Evolutionary conservation across 352 stramenopile genomes (phyloP).

Genomic region (Globisporangium canariense): DNA sequence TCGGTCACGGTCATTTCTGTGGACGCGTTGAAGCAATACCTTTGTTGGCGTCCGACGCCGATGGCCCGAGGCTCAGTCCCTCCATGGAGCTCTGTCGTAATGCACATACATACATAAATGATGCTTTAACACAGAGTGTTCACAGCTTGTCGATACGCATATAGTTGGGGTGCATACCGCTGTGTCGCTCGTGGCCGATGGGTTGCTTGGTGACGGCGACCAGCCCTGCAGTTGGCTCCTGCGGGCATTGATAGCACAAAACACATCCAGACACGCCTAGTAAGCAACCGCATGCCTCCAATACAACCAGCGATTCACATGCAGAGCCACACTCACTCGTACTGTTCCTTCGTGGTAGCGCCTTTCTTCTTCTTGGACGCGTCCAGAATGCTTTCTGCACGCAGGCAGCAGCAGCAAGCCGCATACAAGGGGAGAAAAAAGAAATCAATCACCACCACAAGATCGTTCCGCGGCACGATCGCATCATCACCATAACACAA

Average conservation of each 20-base stretch:
- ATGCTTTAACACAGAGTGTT: background rate
- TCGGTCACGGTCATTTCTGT: too few species aligned
- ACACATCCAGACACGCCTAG: background rate
- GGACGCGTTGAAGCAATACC: background rate
- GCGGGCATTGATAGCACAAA: background rate
- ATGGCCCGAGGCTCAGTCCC: constrained; percentile 39
- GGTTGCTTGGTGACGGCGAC: constrained; percentile 40
- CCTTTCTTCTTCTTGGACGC: constrained; percentile 15
- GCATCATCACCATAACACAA: background rate
- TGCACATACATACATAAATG: background rate
- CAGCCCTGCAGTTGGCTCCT: constrained; percentile 62
- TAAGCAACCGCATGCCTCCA: constrained; percentile 2
- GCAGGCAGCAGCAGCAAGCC: background rate
- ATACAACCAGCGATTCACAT: constrained; percentile 4
- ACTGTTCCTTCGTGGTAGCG: constrained; percentile 16
- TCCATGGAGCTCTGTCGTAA: constrained; percentile 36
- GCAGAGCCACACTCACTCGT: constrained; percentile 25
- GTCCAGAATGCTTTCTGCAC: constrained; percentile 17
- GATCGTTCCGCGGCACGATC: background rate
- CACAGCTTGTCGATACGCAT: background rate
- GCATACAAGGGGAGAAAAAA: background rate
- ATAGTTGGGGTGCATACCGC: background rate
- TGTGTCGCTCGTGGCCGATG: constrained; percentile 4
- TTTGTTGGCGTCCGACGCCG: constrained; percentile 15
- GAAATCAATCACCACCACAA: background rate